These are phyloP conservation scores for Kodamaea jinghongensis DNA, from an alignment of 805 yeast genomes.

Conservation along the genomic window DNA sequence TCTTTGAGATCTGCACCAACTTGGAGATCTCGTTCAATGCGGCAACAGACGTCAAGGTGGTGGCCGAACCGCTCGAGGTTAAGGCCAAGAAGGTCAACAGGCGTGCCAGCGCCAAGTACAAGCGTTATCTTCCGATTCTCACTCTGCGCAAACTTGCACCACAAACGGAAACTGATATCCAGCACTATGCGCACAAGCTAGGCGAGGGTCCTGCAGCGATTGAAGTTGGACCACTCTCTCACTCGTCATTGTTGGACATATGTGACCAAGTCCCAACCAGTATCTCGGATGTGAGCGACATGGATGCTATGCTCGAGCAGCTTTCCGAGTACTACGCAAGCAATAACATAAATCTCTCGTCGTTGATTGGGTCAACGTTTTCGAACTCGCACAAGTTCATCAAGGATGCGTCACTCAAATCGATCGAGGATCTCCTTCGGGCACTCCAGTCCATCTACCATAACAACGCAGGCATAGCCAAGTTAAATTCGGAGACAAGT, in stretches of 20 bases:
- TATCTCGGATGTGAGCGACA: constrained; percentile 21
- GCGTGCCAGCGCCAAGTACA: background rate
- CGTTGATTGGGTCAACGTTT: constrained; percentile 14
- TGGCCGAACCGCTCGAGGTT: background rate
- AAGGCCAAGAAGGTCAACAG: background rate
- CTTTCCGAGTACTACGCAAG: constrained; percentile 19
- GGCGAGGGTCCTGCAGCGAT: constrained; percentile 13
- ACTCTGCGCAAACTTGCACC: background rate
- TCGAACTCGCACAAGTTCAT: constrained; percentile 18
- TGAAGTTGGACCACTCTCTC: background rate
- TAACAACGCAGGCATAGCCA: background rate
- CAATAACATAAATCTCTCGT: constrained; percentile 14
- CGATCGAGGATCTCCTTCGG: constrained; percentile 10
- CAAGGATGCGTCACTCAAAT: constrained; percentile 6
- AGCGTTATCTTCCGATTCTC: background rate
- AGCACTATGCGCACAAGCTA: constrained; percentile 13
- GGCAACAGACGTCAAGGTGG: constrained; percentile 7
- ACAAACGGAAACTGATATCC: constrained; percentile 9
- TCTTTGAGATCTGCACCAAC: constrained; percentile 18
- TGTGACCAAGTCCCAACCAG: constrained; percentile 14
- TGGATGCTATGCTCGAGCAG: constrained; percentile 35
- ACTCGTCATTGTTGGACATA: constrained; percentile 13
- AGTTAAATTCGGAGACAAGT: constrained; percentile 2
- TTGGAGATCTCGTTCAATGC: constrained; percentile 14
- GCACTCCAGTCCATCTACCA: constrained; percentile 7